Evolutionary conservation across 2,329 filamentous ascomycete genomes (phyloP).

Genomic region (Amylocarpus encephaloides): DNA sequence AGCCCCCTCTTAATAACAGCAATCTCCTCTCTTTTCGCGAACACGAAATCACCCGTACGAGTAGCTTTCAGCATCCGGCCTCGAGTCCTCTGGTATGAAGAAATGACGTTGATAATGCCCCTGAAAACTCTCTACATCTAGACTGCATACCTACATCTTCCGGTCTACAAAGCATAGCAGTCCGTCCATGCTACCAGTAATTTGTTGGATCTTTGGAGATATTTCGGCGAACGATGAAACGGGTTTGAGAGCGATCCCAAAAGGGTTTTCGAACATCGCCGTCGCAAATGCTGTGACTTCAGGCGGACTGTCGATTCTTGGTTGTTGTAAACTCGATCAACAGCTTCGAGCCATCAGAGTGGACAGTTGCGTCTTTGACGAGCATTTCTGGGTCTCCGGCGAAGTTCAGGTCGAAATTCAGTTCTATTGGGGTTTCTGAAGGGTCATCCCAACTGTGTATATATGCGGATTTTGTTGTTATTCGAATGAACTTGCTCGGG

Average conservation of each 20-base stretch:
- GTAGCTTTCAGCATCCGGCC: constrained; percentile 13
- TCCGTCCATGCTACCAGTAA: constrained; percentile 15
- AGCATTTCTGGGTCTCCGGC: no score
- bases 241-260: background rate
- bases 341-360: no score
- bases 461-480: no score
- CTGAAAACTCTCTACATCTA: constrained; percentile 11
- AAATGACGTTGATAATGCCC: constrained; percentile 13
- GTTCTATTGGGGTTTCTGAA: no score
- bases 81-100: constrained; percentile 16
- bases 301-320: background rate
- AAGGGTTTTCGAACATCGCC: no score
- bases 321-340: no score
- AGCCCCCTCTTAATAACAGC: constrained; percentile 9
- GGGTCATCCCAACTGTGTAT: no score
- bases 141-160: constrained; percentile 28
- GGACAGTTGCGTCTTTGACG: no score
- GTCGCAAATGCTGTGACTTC: no score
- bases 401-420: no score
- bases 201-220: constrained; percentile 2
- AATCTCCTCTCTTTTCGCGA: constrained; percentile 13
- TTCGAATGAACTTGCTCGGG: no score
- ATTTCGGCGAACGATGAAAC: background rate
- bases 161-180: constrained; percentile 24
- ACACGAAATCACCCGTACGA: constrained; percentile 12